These are phyloP conservation scores for Gautieria morchelliformis DNA, from an alignment of 768 basidiomycete species.

Conservation along the genomic window DNA sequence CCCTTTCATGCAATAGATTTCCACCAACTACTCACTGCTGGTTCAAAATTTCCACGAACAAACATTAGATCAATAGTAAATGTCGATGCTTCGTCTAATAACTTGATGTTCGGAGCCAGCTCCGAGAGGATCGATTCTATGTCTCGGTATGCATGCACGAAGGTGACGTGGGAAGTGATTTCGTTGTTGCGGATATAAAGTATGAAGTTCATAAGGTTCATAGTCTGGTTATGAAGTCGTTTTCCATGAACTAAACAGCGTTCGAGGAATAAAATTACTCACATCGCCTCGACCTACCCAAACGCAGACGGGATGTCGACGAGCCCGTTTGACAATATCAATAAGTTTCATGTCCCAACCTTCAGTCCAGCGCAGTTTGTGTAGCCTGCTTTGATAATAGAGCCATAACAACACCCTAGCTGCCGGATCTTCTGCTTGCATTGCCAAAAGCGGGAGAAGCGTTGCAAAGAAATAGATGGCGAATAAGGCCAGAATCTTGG, in stretches of 20 bases:
- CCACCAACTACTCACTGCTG: slow-evolving; percentile 5
- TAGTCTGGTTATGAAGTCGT: not conserved
- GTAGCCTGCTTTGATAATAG: slow-evolving; percentile 39
- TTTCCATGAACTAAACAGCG: not conserved
- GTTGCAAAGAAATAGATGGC: slow-evolving; percentile 48
- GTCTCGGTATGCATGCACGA: not conserved
- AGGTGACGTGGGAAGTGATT: not conserved
- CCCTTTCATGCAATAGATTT: not conserved
- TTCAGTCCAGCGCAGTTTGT: slow-evolving; percentile 45
- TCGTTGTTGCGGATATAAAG: slow-evolving; percentile 4
- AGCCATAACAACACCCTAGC: not conserved
- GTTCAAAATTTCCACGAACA: slow-evolving; percentile 10
- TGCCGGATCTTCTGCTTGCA: not conserved
- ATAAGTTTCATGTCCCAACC: slow-evolving; percentile 28
- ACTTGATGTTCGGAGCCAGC: slow-evolving; percentile 62
- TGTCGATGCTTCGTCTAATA: slow-evolving; percentile 53
- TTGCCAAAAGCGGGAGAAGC: slow-evolving; percentile 30
- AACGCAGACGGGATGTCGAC: not conserved
- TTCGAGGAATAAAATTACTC: not conserved
- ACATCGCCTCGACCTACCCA: slow-evolving; percentile 4
- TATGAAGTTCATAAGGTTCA: not conserved
- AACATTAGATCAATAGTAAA: slow-evolving; percentile 53
- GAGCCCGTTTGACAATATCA: not conserved
- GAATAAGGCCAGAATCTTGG: slow-evolving; percentile 31
- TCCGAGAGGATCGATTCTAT: slow-evolving; percentile 43